phyloP scores from a whole-genome alignment of 768 basidiomycete genomes.

The Sporobolomyces phaffii region DNA sequence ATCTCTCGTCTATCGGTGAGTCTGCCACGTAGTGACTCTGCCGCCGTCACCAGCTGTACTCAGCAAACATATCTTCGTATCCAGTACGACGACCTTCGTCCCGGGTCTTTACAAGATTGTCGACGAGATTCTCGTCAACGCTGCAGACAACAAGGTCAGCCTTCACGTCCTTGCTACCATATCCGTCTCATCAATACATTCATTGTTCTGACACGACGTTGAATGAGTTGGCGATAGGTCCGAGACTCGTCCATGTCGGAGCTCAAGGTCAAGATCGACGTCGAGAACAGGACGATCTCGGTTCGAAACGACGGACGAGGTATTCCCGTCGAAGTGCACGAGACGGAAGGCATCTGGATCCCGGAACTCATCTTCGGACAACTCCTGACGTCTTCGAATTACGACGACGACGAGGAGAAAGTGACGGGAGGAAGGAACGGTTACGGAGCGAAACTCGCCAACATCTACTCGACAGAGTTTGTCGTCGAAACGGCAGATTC shows the following conservation, averaged over 20 bases:
- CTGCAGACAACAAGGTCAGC: constrained; percentile 91
- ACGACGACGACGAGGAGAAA: constrained; percentile 98
- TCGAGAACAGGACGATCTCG: constrained; percentile 75
- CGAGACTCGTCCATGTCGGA: constrained; percentile 88
- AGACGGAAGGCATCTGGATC: constrained; percentile 85
- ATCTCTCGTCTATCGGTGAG: constrained; percentile 73
- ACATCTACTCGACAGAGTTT: constrained; percentile 96
- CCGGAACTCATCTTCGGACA: constrained; percentile 97
- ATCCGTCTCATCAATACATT: no score
- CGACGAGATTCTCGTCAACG: constrained; percentile 97
- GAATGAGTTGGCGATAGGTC: constrained; percentile 55
- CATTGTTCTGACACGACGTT: neutral
- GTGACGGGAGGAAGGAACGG: constrained; percentile 97
- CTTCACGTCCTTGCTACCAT: neutral
- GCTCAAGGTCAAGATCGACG: constrained; percentile 78
- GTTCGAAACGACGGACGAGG: constrained; percentile 93
- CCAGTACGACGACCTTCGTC: constrained; percentile 63
- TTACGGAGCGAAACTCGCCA: constrained; percentile 94
- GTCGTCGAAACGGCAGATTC: constrained; percentile 84
- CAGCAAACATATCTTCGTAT: neutral
- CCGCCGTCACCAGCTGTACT: constrained; percentile 39
- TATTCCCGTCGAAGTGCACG: constrained; percentile 94
- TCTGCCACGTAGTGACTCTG: neutral
- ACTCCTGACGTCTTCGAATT: constrained; percentile 88
- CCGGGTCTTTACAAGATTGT: constrained; percentile 99